phyloP scores from a whole-genome alignment of 2,329 filamentous ascomycete genomes.

The Sporothrix dimorphospora region DNA sequence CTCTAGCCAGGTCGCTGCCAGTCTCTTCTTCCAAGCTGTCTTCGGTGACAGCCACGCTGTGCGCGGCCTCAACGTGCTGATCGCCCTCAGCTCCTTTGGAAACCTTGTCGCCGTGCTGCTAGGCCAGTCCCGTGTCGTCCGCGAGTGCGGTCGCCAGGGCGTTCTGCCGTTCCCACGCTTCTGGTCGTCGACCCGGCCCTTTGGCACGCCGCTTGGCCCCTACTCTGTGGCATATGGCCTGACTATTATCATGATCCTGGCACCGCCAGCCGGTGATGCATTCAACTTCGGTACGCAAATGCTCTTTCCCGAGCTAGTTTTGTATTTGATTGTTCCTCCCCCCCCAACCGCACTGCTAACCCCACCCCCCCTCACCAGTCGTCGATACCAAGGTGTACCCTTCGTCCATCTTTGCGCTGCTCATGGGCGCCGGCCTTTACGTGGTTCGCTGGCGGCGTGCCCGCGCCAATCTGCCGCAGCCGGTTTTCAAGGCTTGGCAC shows the following conservation, averaged over 20 bases:
- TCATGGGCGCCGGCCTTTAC: constrained; percentile 60
- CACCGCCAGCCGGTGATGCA: constrained; percentile 63
- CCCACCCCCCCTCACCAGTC: constrained; percentile 41
- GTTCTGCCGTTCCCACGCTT: constrained; percentile 61
- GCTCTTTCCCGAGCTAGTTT: not conserved
- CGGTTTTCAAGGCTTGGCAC: constrained; percentile 64
- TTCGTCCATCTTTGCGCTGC: constrained; percentile 57
- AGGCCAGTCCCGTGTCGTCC: constrained; percentile 58
- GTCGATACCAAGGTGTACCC: constrained; percentile 64
- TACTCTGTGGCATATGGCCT: constrained; percentile 60
- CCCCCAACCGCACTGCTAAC: not conserved
- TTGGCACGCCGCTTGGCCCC: constrained; percentile 64
- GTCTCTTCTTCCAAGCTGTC: constrained; percentile 61
- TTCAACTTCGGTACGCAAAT: constrained; percentile 58
- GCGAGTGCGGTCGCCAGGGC: constrained; percentile 65
- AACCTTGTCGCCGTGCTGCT: constrained; percentile 60
- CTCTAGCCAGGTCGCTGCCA: constrained; percentile 57
- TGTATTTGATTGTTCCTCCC: too few relatives aligned
- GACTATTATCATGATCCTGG: constrained; percentile 63
- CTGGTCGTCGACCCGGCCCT: constrained; percentile 65
- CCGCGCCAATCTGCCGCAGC: constrained; percentile 50
- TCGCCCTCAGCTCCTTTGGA: constrained; percentile 60
- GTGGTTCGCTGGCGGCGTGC: constrained; percentile 59
- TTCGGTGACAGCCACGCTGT: constrained; percentile 55
- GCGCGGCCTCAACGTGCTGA: constrained; percentile 59